Percentiles rank a stretch among this genome's conserved stretches.
Evolutionary conservation across 352 stramenopile species (phyloP).

Genomic region (Globisporangium uncinulatum): DNA sequence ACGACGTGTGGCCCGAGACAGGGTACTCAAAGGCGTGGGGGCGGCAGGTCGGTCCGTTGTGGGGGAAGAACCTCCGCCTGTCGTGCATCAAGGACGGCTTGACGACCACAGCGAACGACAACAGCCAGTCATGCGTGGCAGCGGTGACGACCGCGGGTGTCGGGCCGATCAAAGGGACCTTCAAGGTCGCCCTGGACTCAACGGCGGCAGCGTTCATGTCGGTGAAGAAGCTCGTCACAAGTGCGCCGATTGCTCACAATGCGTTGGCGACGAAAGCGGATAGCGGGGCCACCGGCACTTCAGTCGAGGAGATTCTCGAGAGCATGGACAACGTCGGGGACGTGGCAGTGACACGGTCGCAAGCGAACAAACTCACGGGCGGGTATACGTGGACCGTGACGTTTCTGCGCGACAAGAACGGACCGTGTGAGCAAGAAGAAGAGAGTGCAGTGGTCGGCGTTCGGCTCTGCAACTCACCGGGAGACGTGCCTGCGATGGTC

Average conservation of each 20-base stretch:
- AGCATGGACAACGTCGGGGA: slow-evolving; percentile 92
- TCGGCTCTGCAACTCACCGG: slow-evolving; percentile 89
- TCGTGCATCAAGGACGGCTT: slow-evolving; percentile 59
- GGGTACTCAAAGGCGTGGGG: slow-evolving; percentile 96
- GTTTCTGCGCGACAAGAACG: slow-evolving; percentile 86
- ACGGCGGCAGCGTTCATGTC: slow-evolving; percentile 60
- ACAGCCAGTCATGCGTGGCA: slow-evolving; percentile 38
- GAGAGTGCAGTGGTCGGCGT: slow-evolving; percentile 28
- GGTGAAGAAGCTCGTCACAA: slow-evolving; percentile 52
- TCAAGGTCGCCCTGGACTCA: slow-evolving; percentile 89
- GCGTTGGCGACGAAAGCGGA: slow-evolving; percentile 84
- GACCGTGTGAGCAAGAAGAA: slow-evolving; percentile 61
- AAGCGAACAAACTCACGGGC: slow-evolving; percentile 83
- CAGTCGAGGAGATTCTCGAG: slow-evolving; percentile 95
- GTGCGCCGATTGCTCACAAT: slow-evolving; percentile 89
- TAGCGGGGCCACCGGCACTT: slow-evolving; percentile 88
- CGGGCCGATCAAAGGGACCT: slow-evolving; percentile 89
- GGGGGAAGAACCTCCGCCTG: slow-evolving; percentile 28
- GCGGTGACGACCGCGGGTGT: slow-evolving; percentile 27
- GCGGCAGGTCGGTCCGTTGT: slow-evolving; percentile 91
- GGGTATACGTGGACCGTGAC: slow-evolving; percentile 95
- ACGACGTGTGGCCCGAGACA: slow-evolving; percentile 88
- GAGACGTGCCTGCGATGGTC: slow-evolving; percentile 87
- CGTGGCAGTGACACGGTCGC: slow-evolving; percentile 85
- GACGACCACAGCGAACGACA: slow-evolving; percentile 53